Percentiles rank a stretch among this genome's conserved stretches.
Evolutionary conservation across 306 rosid species (phyloP).

Genomic region (Prunus dulcis): DNA sequence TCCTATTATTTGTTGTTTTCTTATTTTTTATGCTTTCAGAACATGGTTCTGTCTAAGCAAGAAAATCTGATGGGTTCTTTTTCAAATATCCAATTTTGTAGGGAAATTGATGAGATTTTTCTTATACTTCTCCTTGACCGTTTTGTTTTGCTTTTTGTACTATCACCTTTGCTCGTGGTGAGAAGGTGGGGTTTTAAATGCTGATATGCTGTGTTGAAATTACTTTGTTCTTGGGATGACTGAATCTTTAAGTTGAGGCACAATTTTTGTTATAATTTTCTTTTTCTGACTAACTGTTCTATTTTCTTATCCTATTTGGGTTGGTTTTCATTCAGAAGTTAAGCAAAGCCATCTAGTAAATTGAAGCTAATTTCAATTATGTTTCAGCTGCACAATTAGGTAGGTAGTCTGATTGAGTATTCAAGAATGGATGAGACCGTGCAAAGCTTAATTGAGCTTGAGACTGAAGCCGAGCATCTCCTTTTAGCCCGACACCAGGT

Average conservation of each 20-base stretch:
- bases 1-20: not conserved
- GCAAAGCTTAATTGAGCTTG: constrained; percentile 56
- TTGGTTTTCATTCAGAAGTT: not conserved
- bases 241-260: too few relatives aligned
- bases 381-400: not conserved
- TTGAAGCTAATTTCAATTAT: not conserved
- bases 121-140: not conserved
- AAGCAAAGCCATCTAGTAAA: not conserved
- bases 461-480: constrained; percentile 74
- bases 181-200: too few relatives aligned
- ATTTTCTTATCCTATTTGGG: not conserved
- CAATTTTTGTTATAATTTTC: not conserved
- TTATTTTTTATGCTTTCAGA: not conserved
- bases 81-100: not conserved
- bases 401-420: not conserved
- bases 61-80: not conserved
- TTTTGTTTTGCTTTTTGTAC: not conserved
- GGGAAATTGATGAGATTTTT: not conserved
- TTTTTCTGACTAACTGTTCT: not conserved
- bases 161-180: not conserved
- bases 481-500: constrained; percentile 76
- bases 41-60: not conserved
- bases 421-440: constrained; percentile 52
- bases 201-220: too few relatives aligned
- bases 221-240: too few relatives aligned